These are phyloP conservation scores for Endothia cerciana DNA, from an alignment of 2,329 filamentous ascomycete genomes.

Conservation along the genomic window DNA sequence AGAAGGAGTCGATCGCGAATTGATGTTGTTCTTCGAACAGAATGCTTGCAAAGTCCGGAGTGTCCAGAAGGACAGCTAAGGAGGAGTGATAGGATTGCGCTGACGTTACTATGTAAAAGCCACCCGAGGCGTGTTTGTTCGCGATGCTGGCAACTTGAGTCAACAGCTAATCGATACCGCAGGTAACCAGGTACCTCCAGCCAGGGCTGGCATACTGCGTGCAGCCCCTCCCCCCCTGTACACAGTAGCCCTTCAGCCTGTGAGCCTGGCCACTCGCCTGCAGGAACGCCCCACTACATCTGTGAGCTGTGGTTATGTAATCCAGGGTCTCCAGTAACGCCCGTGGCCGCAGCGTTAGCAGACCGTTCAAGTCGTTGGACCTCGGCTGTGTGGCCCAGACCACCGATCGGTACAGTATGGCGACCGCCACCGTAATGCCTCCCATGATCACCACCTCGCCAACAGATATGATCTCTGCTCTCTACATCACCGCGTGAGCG, in stretches of 20 bases:
- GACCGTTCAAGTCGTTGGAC: background rate
- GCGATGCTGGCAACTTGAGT: slow-evolving; percentile 11
- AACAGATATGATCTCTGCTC: background rate
- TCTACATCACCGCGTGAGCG: background rate
- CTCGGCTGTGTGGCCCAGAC: background rate
- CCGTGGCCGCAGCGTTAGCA: background rate
- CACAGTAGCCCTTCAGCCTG: background rate
- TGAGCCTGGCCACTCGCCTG: background rate
- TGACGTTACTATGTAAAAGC: slow-evolving; percentile 4
- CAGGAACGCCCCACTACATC: background rate
- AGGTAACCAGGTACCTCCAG: background rate
- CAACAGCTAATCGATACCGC: slow-evolving; percentile 22
- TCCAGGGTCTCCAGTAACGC: background rate
- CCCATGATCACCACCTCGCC: background rate
- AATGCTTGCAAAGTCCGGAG: background rate
- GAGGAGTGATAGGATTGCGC: background rate
- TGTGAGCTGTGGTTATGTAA: background rate
- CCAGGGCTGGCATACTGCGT: background rate
- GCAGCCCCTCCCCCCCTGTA: background rate
- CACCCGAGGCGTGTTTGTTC: background rate
- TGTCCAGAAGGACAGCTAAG: background rate
- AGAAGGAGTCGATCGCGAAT: background rate
- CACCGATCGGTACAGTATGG: background rate
- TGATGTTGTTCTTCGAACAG: background rate
- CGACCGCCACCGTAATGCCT: background rate